A percentile compares a stretch with the other conserved stretches of the same genome.
Conservation (phyloP, 805 yeast species). For the Clavispora vitiphila region DNA sequence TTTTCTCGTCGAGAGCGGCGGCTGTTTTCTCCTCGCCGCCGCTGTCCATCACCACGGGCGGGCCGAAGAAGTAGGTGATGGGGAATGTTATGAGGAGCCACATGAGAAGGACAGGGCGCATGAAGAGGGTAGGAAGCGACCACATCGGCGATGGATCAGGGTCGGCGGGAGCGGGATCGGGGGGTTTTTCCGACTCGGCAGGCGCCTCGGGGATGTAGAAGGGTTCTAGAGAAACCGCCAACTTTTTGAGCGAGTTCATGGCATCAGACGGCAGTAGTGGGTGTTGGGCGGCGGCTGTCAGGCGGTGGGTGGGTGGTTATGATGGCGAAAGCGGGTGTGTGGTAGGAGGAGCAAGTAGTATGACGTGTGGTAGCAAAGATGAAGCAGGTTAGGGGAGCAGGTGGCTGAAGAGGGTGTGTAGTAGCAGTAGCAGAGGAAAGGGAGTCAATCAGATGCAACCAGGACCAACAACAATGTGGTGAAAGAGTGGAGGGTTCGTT, state of each 20-base stretch:
- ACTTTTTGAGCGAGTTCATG: conserved; percentile 16
- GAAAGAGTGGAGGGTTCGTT: background rate
- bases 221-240: conserved; percentile 15
- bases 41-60: conserved; percentile 5
- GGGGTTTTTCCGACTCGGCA: background rate
- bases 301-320: too few relatives aligned
- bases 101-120: conserved; percentile 47
- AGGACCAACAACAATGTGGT: background rate
- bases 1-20: conserved; percentile 22
- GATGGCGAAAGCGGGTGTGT: too few relatives aligned
- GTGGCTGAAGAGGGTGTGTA: too few relatives aligned
- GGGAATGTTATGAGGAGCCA: conserved; percentile 58
- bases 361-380: too few relatives aligned
- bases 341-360: too few relatives aligned
- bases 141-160: too few relatives aligned
- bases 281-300: too few relatives aligned
- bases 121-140: conserved; percentile 39
- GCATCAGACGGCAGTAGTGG: too few relatives aligned
- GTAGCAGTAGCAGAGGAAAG: too few relatives aligned
- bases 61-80: conserved; percentile 35
- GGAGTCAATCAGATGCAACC: too few relatives aligned
- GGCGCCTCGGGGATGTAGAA: conserved; percentile 6
- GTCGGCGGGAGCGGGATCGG: too few relatives aligned
- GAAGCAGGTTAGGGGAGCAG: too few relatives aligned
- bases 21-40: conserved; percentile 1